Base-by-base conservation (phyloP, 139 green algal species). In the Tetraselmis chui region DNA sequence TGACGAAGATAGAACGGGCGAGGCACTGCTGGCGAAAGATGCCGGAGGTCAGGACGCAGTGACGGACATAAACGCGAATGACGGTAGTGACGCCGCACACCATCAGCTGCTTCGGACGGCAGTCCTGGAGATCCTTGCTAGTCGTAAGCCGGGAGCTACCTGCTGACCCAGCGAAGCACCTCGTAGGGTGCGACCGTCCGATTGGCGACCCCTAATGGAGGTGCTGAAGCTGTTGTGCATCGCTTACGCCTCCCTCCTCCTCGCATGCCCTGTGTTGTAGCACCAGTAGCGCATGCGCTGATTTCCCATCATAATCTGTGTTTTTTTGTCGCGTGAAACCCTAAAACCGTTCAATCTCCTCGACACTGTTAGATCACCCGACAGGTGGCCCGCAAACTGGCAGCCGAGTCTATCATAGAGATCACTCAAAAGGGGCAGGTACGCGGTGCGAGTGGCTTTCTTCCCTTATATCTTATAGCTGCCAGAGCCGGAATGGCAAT, bases 101-200 rank as follows among this genome's bases (percentile, higher is more conserved):
- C n/a, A n/a, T n/a, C n/a, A 76, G 24, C 32, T 28, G 1, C 81
- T 90, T 58, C 29, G 88, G 79, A 32, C 78, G 1, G 58, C 77
- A 27, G 86, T 90, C 5, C 58, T 90, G 2, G 58, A 67, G 0
- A 75, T 88, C 23, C 78, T 90, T 24, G 28, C 27, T 0, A 29
- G 25, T 2, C 82, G 87, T 23, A 83, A 79, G 28, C 75, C 82
- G 0, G 87, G 84, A 0, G 74, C 77, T 0, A 87, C 77, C 1
- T 90, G 86, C 82, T 91, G 88, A 89, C 88, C 88, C 59, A 84
- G 76, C 58, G 86, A 91, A 80, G 79, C 76, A 24, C 86, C 88
- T 0, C 83, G 88, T 24, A 78, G 59, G n/a, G 28, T 83, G 5
- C 85, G 85, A 29, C 84, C 84, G 1, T 58, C 23, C 5, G 28